Base-by-base conservation (phyloP, 192 early-diverging fungal genomes). In the Podochytrium sp. region DNA sequence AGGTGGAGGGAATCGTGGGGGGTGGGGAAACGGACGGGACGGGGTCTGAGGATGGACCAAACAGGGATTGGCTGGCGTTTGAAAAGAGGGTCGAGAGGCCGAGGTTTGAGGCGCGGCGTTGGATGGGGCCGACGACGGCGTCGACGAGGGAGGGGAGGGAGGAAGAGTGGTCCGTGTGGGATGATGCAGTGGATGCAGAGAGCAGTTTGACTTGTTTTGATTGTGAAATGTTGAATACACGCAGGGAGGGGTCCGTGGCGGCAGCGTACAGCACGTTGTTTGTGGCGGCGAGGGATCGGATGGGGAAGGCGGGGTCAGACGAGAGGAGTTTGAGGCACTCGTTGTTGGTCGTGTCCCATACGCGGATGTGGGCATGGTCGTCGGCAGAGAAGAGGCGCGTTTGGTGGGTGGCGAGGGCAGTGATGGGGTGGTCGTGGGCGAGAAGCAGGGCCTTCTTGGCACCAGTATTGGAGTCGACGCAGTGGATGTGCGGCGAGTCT, bases 291-390 rank as follows among this genome's bases (percentile, higher is more conserved):
- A 69, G 5, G n/a, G 66, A 12, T 20, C 52, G 35, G 10, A 69
- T n/a, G 18, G 52, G 50, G 32, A 16, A 38, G 18, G 65, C 7
- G 49, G n/a, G 50, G 23, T 7, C n/a, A 18, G 32, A 33, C 7
- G 38, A n/a, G 5, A 82, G 56, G 10, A 73, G 61, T 3, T 74
- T 53, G 18, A 82, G 64, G 39, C 72, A 75, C 50, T 82, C 78
- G 2, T 70, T 59, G 1, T 78, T 56, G 4, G 43, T 34, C n/a
- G 66, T 77, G 76, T 85, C 79, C 63, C 78, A 70, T 6, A 83
- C 76, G 23, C 65, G 56, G 25, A 85, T 74, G 33, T 72, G 40
- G 3, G 78, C 78, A 39, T 79, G 78, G 29, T 43, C 33, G n/a
- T 63, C 51, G 7, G 62, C 70, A 10, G 52, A 64, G 74, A 77